Base-by-base conservation (phyloP, 352 stramenopile species). In the Aphanomyces euteiches region DNA sequence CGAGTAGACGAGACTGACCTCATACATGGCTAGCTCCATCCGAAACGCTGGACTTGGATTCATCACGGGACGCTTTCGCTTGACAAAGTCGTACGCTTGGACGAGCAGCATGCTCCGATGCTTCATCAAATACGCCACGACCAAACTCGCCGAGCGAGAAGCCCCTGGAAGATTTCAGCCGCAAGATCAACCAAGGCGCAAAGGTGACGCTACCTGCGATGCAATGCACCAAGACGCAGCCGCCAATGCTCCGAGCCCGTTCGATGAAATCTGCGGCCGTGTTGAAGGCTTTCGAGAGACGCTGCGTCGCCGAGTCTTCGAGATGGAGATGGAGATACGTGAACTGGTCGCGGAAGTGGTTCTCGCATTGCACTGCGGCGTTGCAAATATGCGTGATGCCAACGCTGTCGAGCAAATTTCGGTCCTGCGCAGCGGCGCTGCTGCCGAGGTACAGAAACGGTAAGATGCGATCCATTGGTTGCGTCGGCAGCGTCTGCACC, bases 111-210 rank as follows among this genome's bases (percentile, higher is more conserved):
- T 65, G 4, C 34, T 57, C 17, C 36, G 15, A 36, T 69, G 28
- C 28, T 66, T 71, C 58, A 76, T 67, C 19, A 76, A 58, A 57
- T 75, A 74, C 45, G 67, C 72, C 4, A 76, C 43, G 15, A 75
- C 67, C n/a, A 74, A 61, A 5, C 69, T 68, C 28, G 56, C 66
- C 6, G 72, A 76, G 13, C 72, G 56, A 7, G 68, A 75, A 17
- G 59, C 54, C n/a, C 64, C 64, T 70, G 61, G 15, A 41, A 3
- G 41, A 61, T 37, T 2, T 43, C 17, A 28, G 28, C 28, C 28
- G 10, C 64, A n/a, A 15, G n/a, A 60, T 57, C 7, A 28, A 7
- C 17, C 17, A 38, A 7, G 21, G 4, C 38, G 43, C 19, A 41
- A 3, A 21, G 10, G 43, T n/a, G 43, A 2, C 43, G 1, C 17